These are phyloP conservation scores for Brachypodium distachyon DNA, from an alignment of 202 grass and related monocot genomes.

Conservation along the genomic window DNA sequence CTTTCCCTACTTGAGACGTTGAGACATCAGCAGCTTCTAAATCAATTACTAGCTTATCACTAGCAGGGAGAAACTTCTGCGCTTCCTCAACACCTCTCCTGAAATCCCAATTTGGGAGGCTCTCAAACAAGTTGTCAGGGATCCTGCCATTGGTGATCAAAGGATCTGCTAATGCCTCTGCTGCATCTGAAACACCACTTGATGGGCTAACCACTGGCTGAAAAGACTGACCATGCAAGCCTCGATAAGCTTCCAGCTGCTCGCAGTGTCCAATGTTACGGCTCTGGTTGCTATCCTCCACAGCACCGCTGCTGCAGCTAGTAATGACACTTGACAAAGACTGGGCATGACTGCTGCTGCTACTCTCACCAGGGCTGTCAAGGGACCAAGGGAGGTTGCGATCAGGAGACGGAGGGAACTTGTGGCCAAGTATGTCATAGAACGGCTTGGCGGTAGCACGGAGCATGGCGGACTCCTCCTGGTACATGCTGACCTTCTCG, in stretches of 20 bases:
- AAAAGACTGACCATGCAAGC: constrained; percentile 7
- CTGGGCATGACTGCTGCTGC: constrained; percentile 4
- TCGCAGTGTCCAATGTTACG: neutral
- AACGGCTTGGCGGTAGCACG: constrained; percentile 72
- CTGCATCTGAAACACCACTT: constrained; percentile 2
- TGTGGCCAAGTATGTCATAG: constrained; percentile 85
- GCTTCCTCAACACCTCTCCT: constrained; percentile 73
- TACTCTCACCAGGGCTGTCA: constrained; percentile 44
- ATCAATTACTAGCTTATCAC: constrained; percentile 40
- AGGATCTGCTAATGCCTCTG: constrained; percentile 33
- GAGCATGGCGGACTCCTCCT: constrained; percentile 56
- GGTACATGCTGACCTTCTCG: constrained; percentile 69
- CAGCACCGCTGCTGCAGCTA: constrained; percentile 6
- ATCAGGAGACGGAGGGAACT: constrained; percentile 63
- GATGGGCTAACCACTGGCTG: constrained; percentile 23
- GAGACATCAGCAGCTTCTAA: constrained; percentile 33
- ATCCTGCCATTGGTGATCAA: constrained; percentile 41
- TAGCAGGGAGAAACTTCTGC: constrained; percentile 50
- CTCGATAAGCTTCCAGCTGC: constrained; percentile 18
- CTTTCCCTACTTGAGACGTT: constrained; percentile 14
- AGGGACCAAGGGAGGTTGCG: constrained; percentile 16
- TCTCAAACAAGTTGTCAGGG: constrained; percentile 67
- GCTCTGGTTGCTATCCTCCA: constrained; percentile 2
- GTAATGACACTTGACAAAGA: constrained; percentile 19
- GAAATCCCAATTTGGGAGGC: constrained; percentile 84